These are phyloP conservation scores for Tulasnella calospora DNA, from an alignment of 768 basidiomycete genomes.

Conservation along the genomic window DNA sequence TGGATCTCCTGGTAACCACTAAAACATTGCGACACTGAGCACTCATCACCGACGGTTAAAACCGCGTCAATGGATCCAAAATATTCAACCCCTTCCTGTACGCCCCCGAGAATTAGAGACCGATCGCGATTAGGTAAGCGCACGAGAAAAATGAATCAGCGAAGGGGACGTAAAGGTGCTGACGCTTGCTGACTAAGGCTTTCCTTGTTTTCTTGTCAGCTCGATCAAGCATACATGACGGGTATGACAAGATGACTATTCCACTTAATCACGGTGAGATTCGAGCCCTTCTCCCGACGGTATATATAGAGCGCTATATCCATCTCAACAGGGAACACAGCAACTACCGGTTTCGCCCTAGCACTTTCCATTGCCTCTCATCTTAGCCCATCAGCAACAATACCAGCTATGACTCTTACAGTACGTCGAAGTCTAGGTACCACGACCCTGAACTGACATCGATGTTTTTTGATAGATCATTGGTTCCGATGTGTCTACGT, in stretches of 20 bases:
- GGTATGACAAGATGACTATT: background rate
- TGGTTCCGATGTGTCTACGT: slow-evolving; percentile 8
- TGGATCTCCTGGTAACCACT: too few relatives aligned
- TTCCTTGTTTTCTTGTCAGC: background rate
- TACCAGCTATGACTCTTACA: background rate
- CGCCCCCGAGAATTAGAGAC: background rate
- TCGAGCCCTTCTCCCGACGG: background rate
- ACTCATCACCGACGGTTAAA: too few relatives aligned
- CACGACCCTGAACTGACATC: background rate
- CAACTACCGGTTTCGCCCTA: background rate
- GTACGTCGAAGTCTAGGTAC: background rate
- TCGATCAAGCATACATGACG: background rate
- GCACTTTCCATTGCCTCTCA: background rate
- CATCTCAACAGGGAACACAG: background rate
- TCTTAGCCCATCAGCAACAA: background rate
- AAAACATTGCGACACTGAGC: too few relatives aligned
- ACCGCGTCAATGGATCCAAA: background rate
- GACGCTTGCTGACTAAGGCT: background rate
- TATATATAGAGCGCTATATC: background rate
- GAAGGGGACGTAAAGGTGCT: background rate
- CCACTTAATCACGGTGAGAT: background rate
- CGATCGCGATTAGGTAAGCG: background rate
- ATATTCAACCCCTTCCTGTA: too few relatives aligned
- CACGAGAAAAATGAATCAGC: background rate
- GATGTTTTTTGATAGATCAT: background rate